Evolutionary conservation across 805 yeast genomes (phyloP).

Genomic region (Candida maesae): DNA sequence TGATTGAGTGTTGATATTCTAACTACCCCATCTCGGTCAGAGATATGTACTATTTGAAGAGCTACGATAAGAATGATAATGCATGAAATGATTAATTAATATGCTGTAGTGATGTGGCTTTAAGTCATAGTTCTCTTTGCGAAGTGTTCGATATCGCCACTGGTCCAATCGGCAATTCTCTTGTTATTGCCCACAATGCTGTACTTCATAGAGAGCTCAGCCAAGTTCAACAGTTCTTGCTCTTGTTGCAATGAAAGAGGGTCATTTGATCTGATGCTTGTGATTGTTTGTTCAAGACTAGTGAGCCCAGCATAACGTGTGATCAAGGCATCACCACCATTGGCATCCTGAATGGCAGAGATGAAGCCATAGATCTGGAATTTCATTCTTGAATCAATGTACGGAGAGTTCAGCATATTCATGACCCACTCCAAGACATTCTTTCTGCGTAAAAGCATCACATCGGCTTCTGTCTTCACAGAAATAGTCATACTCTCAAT

Average conservation of each 20-base stretch:
- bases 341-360: slow-evolving; percentile 45
- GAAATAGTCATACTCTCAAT: slow-evolving; percentile 46
- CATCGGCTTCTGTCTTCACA: slow-evolving; percentile 46
- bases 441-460: slow-evolving; percentile 45
- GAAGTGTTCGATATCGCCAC: slow-evolving; percentile 42
- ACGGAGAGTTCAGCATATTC: slow-evolving; percentile 52
- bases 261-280: neutral
- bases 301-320: slow-evolving; percentile 52
- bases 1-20: no score
- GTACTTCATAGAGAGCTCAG: slow-evolving; percentile 44
- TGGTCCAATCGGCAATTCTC: slow-evolving; percentile 60
- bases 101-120: neutral
- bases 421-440: slow-evolving; percentile 68
- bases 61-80: neutral
- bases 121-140: slow-evolving; percentile 37
- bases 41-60: no score
- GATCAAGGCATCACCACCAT: slow-evolving; percentile 54
- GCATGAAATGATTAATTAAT: neutral
- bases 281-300: slow-evolving; percentile 33
- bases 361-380: slow-evolving; percentile 40
- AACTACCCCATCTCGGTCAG: no score
- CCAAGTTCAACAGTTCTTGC: slow-evolving; percentile 38
- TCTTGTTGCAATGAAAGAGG: slow-evolving; percentile 5
- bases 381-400: slow-evolving; percentile 37
- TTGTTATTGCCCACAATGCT: slow-evolving; percentile 45